Evolutionary conservation across 306 rosid species (phyloP).

Genomic region (Trichosanthes truncata): DNA sequence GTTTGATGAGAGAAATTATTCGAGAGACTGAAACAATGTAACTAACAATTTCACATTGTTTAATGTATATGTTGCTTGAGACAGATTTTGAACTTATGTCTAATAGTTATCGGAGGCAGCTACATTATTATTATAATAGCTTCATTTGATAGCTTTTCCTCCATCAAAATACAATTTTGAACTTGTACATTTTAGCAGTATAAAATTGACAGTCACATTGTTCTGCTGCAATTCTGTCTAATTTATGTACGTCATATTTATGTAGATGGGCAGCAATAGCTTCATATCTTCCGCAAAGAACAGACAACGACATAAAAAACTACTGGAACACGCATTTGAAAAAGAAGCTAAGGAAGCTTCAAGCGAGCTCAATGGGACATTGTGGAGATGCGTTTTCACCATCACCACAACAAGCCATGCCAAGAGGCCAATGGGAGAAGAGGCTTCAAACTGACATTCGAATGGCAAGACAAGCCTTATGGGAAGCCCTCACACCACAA

Average conservation of each 20-base stretch:
- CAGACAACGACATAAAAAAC: conserved; percentile 62
- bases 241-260: background rate
- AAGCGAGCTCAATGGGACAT: conserved; percentile 13
- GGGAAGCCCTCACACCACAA: conserved; percentile 46
- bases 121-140: too few species aligned
- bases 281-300: conserved; percentile 63
- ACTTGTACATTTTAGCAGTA: background rate
- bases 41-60: background rate
- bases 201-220: background rate
- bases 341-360: conserved; percentile 47
- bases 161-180: too few species aligned
- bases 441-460: conserved; percentile 59
- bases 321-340: conserved; percentile 68
- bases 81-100: too few species aligned
- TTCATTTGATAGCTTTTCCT: too few species aligned
- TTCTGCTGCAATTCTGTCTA: background rate
- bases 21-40: background rate
- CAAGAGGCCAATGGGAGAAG: conserved; percentile 70
- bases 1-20: too few species aligned
- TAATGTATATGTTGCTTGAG: too few species aligned
- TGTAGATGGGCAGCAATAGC: conserved; percentile 77
- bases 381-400: conserved; percentile 17
- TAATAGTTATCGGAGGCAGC: too few species aligned
- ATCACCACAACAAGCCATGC: conserved; percentile 11
- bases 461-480: conserved; percentile 51